Conservation (phyloP, 805 yeast species). For the Ogataea angusta region DNA sequence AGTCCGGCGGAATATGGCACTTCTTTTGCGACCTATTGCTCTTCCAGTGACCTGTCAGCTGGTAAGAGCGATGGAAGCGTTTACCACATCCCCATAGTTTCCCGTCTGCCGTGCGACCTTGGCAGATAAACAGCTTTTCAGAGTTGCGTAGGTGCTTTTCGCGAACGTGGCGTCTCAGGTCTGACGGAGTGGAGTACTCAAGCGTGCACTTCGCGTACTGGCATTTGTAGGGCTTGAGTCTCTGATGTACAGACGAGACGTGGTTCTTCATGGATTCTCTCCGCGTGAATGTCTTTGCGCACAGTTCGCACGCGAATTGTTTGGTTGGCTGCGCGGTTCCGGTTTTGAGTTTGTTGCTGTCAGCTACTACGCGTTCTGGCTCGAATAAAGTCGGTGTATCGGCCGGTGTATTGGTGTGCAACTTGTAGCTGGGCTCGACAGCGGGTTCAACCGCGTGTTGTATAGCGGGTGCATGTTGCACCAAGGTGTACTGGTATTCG, state of each 20-base stretch:
- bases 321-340: slow-evolving; percentile 1
- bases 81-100: slow-evolving; percentile 20
- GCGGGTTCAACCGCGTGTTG: no score
- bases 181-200: slow-evolving; percentile 20
- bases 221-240: slow-evolving; percentile 18
- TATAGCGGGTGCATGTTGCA: no score
- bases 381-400: no score
- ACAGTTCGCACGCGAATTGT: slow-evolving; percentile 12
- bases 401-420: no score
- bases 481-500: no score
- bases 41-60: slow-evolving; percentile 22
- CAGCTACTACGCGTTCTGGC: no score
- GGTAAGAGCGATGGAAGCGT: slow-evolving; percentile 20
- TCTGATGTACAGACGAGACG: slow-evolving; percentile 19
- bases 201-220: slow-evolving; percentile 8
- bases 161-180: slow-evolving; percentile 21
- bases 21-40: slow-evolving; percentile 17
- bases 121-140: slow-evolving; percentile 14
- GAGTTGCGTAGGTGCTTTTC: slow-evolving; percentile 15
- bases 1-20: slow-evolving; percentile 19
- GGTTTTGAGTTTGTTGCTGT: background rate
- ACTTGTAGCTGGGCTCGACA: no score
- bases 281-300: slow-evolving; percentile 17
- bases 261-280: slow-evolving; percentile 23
- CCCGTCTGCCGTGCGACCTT: slow-evolving; percentile 9